These are phyloP conservation scores for Piromyces finnis DNA, from an alignment of 192 early-diverging fungal genomes.

Conservation along the genomic window DNA sequence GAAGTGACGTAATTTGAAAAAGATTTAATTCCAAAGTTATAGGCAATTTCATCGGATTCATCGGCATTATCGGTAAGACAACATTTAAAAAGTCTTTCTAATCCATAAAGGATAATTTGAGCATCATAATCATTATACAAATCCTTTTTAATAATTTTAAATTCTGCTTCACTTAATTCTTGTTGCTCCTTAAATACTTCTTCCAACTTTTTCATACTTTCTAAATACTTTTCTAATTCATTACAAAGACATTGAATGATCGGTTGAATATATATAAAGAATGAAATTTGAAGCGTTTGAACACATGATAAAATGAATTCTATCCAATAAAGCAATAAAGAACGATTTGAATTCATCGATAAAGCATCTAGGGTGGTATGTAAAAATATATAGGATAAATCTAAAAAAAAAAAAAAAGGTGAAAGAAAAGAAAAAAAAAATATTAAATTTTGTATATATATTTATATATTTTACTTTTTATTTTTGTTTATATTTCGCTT, in stretches of 20 bases:
- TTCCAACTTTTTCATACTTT: background rate
- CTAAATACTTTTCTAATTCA: constrained; percentile 20
- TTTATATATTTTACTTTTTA: no score
- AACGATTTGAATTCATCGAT: constrained; percentile 33
- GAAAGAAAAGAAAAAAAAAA: no score
- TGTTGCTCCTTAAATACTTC: background rate
- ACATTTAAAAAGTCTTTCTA: constrained; percentile 35
- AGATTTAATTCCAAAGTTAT: background rate
- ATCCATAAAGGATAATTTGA: constrained; percentile 24
- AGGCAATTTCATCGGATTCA: background rate
- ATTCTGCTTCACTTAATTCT: background rate
- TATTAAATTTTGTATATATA: no score
- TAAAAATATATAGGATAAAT: constrained; percentile 26
- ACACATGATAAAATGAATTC: constrained; percentile 48
- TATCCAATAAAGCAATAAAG: constrained; percentile 55
- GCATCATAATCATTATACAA: constrained; percentile 18
- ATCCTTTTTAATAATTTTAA: background rate
- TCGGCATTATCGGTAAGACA: constrained; percentile 16
- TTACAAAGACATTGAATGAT: constrained; percentile 40
- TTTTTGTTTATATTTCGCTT: no score
- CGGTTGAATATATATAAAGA: constrained; percentile 38
- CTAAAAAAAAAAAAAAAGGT: constrained; percentile 1
- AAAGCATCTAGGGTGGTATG: constrained; percentile 41
- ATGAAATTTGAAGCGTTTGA: constrained; percentile 35
- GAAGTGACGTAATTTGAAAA: background rate